phyloP scores from a whole-genome alignment of 2,329 filamentous ascomycete species.

The Fusarium mexicanum region DNA sequence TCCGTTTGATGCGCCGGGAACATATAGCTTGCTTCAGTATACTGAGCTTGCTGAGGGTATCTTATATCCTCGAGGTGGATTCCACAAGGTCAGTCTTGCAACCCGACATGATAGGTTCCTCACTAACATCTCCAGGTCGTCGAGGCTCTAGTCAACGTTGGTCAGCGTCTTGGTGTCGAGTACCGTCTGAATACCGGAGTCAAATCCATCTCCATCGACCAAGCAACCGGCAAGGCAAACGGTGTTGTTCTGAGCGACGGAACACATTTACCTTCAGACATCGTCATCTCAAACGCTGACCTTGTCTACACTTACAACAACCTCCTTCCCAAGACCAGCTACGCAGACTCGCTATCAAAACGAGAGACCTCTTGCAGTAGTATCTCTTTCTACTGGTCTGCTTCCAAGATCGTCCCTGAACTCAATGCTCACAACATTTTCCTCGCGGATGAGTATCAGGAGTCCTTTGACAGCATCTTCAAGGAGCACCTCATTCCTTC shows the following conservation, averaged over 20 bases:
- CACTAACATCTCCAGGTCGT: conserved; percentile 55
- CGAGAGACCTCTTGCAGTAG: conserved; percentile 73
- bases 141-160: conserved; percentile 70
- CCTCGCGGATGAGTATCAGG: conserved; percentile 75
- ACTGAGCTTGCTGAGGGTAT: conserved; percentile 79
- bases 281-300: conserved; percentile 78
- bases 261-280: conserved; percentile 68
- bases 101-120: rapidly evolving
- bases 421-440: conserved; percentile 81
- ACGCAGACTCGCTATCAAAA: conserved; percentile 54
- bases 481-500: conserved; percentile 72
- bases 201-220: conserved; percentile 59
- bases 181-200: conserved; percentile 71
- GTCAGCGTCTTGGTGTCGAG: conserved; percentile 68
- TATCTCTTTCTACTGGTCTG: conserved; percentile 81
- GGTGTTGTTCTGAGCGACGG: conserved; percentile 69
- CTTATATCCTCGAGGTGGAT: conserved; percentile 78
- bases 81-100: conserved; percentile 58
- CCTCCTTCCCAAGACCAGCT: conserved; percentile 64
- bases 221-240: conserved; percentile 55
- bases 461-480: conserved; percentile 82
- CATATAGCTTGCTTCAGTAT: conserved; percentile 78
- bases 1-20: conserved; percentile 79
- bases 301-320: conserved; percentile 79
- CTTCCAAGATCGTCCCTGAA: conserved; percentile 68